These are phyloP conservation scores for Tylopilus sp. DNA, from an alignment of 1,284 basidiomycete species.

Conservation along the genomic window DNA sequence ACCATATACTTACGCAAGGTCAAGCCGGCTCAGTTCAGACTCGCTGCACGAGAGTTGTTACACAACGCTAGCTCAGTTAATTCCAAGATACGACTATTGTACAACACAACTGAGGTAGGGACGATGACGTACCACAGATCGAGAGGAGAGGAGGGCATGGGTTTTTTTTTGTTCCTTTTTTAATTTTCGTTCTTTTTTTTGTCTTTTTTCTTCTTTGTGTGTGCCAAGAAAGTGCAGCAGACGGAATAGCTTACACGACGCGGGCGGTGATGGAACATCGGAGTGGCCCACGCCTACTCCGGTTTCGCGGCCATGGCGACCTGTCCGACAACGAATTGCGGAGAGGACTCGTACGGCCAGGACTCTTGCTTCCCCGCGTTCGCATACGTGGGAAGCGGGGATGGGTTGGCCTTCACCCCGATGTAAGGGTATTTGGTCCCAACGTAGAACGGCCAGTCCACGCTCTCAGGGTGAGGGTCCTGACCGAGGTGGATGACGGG, in stretches of 20 bases:
- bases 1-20: too few relatives aligned
- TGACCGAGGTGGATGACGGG: not conserved
- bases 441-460: slow-evolving; percentile 8
- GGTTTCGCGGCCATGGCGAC: slow-evolving; percentile 2
- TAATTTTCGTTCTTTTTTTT: not conserved
- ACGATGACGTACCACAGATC: not conserved
- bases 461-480: not conserved
- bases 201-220: not conserved
- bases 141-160: not conserved
- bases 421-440: slow-evolving; percentile 9
- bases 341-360: slow-evolving; percentile 5
- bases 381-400: slow-evolving; percentile 13
- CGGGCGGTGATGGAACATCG: not conserved
- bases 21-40: too few relatives aligned
- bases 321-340: slow-evolving; percentile 6
- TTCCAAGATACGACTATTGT: not conserved
- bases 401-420: not conserved
- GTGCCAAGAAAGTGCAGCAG: not conserved
- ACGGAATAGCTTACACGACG: not conserved
- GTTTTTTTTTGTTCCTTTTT: not conserved
- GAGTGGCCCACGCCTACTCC: not conserved
- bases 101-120: slow-evolving; percentile 2
- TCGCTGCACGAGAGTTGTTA: not conserved
- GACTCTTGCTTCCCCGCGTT: not conserved
- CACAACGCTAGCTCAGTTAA: not conserved